Percentiles rank a stretch among this genome's conserved stretches.
Evolutionary conservation across 768 basidiomycete genomes (phyloP).

Genomic region (Hysterangium stoloniferum): DNA sequence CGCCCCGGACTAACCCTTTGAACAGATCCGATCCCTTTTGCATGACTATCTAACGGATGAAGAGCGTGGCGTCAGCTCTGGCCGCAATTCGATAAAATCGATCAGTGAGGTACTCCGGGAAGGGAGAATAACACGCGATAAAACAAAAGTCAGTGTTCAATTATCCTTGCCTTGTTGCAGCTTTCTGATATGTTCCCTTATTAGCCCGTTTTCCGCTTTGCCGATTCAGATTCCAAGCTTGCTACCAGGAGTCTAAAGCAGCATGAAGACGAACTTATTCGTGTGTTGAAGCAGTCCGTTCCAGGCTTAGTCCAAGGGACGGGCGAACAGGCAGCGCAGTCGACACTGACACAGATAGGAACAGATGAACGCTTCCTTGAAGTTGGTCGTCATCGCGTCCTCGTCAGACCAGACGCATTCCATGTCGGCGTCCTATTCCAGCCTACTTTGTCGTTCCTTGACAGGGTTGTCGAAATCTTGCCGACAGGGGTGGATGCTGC

Average conservation of each 20-base stretch:
- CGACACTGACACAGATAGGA: conserved; percentile 50
- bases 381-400: conserved; percentile 74
- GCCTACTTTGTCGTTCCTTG: conserved; percentile 81
- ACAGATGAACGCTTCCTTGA: conserved; percentile 67
- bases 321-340: conserved; percentile 41
- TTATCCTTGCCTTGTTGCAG: not conserved
- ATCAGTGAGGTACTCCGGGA: conserved; percentile 91
- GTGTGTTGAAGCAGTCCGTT: conserved; percentile 81
- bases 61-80: conserved; percentile 66
- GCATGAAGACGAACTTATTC: conserved; percentile 81
- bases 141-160: conserved; percentile 56
- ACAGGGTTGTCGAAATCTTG: conserved; percentile 60
- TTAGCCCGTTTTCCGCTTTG: conserved; percentile 84
- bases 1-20: conserved; percentile 4
- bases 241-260: conserved; percentile 57
- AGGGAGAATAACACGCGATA: conserved; percentile 72
- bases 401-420: conserved; percentile 89
- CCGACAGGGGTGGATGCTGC: conserved; percentile 65
- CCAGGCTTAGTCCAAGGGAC: conserved; percentile 82
- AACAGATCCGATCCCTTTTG: conserved; percentile 73
- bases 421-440: conserved; percentile 93
- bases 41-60: conserved; percentile 92
- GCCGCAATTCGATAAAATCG: conserved; percentile 83
- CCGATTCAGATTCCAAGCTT: conserved; percentile 77
- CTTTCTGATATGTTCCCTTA: not conserved